Evolutionary conservation across 2,329 filamentous ascomycete species (phyloP), one percentile per base, ranked within the genome.

Genomic region (Xylariaceae sp.): DNA sequence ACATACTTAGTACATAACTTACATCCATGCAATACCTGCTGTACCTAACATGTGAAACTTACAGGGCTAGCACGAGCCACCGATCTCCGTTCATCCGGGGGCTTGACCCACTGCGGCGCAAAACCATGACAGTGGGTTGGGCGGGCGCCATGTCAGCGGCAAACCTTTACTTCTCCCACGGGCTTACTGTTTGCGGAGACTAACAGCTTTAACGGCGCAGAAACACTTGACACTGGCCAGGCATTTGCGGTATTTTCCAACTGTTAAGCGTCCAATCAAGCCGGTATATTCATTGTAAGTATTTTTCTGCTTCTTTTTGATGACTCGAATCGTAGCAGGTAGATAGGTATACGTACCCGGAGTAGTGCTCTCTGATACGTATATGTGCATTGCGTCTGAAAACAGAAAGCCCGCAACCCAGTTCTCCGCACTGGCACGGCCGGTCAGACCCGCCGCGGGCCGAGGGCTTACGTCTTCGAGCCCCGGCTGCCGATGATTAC

Each of bases 401-500:
- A 12, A n/a, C 5, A 37, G 16, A 44, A 44, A 51, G 18, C 51
- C 56, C 48, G 52, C 41, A 41, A 41, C 26, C 43, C 49, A 56
- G 54, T 19, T 50, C 54, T 57, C 57, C 60, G 50, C 59, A 53
- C 44, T 37, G 14, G 32, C 45, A 48, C 19, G 59, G 20, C 20
- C 29, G 20, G 14, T 20, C 47, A 51, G 48, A 43, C 56, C 49
- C 54, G 41, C 60, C 57, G 60, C 57, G 60, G 57, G 47, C 60
- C 57, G 57, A 60, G 60, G 57, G 54, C 44, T 54, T 54, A 47
- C 32, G 9, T 10, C 32, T 51, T 48, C 45, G 53, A 49, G 21
- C 20, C 51, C 57, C 54, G 60, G 50, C 44, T 62, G 52, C 57
- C 60, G 59, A 44, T 48, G 57, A 60, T 60, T 60, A 57, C 60